Evolutionary conservation across 306 rosid genomes (phyloP).

Genomic region (Citrullus mucosospermus): DNA sequence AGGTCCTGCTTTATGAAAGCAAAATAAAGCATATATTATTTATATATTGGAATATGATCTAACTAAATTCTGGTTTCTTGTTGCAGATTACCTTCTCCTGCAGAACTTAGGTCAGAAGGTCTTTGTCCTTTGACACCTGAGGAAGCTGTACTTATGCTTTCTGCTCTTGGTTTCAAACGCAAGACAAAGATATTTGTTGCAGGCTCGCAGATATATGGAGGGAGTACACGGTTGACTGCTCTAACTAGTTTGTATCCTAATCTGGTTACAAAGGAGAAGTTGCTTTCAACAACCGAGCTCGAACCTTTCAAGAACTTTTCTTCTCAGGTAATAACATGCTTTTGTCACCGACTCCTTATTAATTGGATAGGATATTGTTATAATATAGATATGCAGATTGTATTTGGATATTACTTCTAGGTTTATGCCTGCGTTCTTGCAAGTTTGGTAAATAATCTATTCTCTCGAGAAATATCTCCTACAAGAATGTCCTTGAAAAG

Average conservation of each 20-base stretch:
- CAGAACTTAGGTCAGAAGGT: constrained; percentile 78
- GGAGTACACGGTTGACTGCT: constrained; percentile 57
- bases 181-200: constrained; percentile 76
- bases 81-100: constrained; percentile 77
- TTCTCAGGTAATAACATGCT: constrained; percentile 58
- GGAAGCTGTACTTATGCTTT: constrained; percentile 90
- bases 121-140: constrained; percentile 89
- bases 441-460: not conserved
- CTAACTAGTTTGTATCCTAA: constrained; percentile 80
- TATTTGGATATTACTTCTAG: not conserved
- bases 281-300: constrained; percentile 63
- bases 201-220: constrained; percentile 90
- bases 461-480: not conserved
- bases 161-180: constrained; percentile 91
- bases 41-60: not conserved
- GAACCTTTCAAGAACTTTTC: constrained; percentile 73
- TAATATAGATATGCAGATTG: not conserved
- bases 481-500: not conserved
- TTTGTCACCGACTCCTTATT: not conserved
- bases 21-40: not conserved
- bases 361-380: not conserved
- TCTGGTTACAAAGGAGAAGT: constrained; percentile 83
- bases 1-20: not conserved
- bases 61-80: not conserved
- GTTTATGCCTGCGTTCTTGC: not conserved